Percentiles rank a stretch among this genome's conserved stretches.
Evolutionary conservation across 2,329 filamentous ascomycete species (phyloP).

Genomic region (Talaromyces sp.): DNA sequence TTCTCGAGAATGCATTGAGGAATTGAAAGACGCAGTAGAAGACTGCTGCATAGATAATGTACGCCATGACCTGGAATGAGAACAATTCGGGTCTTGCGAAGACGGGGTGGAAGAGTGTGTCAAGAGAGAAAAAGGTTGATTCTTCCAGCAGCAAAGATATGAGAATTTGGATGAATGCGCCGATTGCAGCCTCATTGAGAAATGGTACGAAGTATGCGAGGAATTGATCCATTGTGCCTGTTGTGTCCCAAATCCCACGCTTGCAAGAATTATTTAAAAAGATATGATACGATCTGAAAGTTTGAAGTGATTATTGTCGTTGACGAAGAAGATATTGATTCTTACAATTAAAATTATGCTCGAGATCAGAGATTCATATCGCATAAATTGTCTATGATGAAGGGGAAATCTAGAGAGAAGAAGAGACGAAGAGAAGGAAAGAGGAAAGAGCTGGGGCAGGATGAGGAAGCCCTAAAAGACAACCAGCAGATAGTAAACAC

Average conservation of each 20-base stretch:
- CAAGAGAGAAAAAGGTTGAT: background rate
- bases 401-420: background rate
- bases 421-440: background rate
- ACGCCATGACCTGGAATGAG: background rate
- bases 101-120: slow-evolving; percentile 4
- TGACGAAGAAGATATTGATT: background rate
- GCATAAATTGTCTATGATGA: background rate
- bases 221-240: background rate
- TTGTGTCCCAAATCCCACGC: background rate
- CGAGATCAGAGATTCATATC: background rate
- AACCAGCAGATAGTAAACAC: background rate
- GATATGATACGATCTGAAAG: background rate
- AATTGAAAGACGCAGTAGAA: background rate
- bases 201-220: background rate
- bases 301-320: background rate
- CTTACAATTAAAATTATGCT: background rate
- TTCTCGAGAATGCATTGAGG: slow-evolving; percentile 4
- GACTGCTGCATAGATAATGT: background rate
- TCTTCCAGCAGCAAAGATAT: background rate
- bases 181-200: background rate
- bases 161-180: background rate
- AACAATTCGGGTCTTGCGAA: background rate
- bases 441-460: background rate
- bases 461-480: background rate
- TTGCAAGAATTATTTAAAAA: background rate